Evolutionary conservation across 169 alveolate genomes (phyloP).

Genomic region (Plasmodium inui): DNA sequence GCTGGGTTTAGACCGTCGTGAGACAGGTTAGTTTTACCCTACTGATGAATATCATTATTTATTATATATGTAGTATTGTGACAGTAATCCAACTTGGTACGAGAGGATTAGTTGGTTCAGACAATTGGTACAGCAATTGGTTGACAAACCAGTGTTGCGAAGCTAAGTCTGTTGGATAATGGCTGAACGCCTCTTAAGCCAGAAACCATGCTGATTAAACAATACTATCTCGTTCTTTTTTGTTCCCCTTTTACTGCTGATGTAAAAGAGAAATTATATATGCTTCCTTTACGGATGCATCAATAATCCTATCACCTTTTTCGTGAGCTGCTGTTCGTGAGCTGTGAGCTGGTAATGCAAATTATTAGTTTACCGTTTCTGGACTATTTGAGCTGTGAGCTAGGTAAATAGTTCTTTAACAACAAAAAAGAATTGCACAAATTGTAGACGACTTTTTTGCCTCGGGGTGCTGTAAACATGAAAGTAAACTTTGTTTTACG

Average conservation of each 20-base stretch:
- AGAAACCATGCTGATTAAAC: slow-evolving; percentile 84
- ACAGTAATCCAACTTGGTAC: slow-evolving; percentile 63
- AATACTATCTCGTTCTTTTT: too few relatives aligned
- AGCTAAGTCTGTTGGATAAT: slow-evolving; percentile 90
- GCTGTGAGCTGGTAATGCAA: too few relatives aligned
- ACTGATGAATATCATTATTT: neutral
- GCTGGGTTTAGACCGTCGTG: neutral
- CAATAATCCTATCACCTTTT: too few relatives aligned
- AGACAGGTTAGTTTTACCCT: neutral
- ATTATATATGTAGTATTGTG: slow-evolving; percentile 76
- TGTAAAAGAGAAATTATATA: too few relatives aligned
- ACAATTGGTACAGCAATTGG: slow-evolving; percentile 29
- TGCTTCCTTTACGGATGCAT: too few relatives aligned
- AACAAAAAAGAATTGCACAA: neutral
- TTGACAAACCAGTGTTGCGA: slow-evolving; percentile 62
- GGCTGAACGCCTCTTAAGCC: slow-evolving; percentile 92
- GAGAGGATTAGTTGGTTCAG: slow-evolving; percentile 61
- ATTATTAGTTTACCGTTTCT: too few relatives aligned
- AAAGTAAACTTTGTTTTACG: slow-evolving; percentile 43
- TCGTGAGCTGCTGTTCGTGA: too few relatives aligned
- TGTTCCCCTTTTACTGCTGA: too few relatives aligned
- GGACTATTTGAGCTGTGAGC: too few relatives aligned
- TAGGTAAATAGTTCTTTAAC: neutral
- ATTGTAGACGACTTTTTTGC: slow-evolving; percentile 26
- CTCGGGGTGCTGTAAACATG: slow-evolving; percentile 55